A percentile compares a stretch with the other conserved stretches of the same genome.
Conservation (phyloP, 2,329 filamentous ascomycete species). For the Microdochium paspali region DNA sequence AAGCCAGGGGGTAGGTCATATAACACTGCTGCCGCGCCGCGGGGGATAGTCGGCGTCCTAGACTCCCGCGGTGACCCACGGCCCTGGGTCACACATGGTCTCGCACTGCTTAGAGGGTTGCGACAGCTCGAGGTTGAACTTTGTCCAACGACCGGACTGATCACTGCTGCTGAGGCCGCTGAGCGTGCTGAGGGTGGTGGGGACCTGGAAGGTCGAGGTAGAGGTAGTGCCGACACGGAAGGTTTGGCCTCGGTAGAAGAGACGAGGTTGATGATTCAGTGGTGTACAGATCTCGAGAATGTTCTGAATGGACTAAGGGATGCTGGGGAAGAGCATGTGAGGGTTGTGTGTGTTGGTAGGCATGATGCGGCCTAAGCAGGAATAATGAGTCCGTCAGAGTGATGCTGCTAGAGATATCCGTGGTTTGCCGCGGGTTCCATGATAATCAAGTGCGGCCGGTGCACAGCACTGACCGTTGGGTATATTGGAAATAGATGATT, state of each 20-base stretch:
- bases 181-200: not conserved
- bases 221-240: not conserved
- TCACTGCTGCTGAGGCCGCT: not conserved
- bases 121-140: slow-evolving; percentile 31
- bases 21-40: not conserved
- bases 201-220: not conserved
- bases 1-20: not conserved
- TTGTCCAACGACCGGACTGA: not conserved
- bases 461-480: too few relatives aligned
- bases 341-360: not conserved
- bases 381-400: too few relatives aligned
- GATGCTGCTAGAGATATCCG: too few relatives aligned
- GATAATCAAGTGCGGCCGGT: too few relatives aligned
- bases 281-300: not conserved
- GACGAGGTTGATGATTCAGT: not conserved
- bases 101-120: slow-evolving; percentile 20
- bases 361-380: too few relatives aligned
- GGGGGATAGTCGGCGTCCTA: slow-evolving; percentile 2
- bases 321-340: not conserved
- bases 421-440: too few relatives aligned
- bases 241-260: not conserved
- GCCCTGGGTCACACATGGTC: slow-evolving; percentile 21
- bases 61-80: slow-evolving; percentile 4
- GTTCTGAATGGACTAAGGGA: not conserved
- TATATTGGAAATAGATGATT: too few relatives aligned